Evolutionary conservation across 352 stramenopile species (phyloP).

Genomic region (Phytophthora cactorum): DNA sequence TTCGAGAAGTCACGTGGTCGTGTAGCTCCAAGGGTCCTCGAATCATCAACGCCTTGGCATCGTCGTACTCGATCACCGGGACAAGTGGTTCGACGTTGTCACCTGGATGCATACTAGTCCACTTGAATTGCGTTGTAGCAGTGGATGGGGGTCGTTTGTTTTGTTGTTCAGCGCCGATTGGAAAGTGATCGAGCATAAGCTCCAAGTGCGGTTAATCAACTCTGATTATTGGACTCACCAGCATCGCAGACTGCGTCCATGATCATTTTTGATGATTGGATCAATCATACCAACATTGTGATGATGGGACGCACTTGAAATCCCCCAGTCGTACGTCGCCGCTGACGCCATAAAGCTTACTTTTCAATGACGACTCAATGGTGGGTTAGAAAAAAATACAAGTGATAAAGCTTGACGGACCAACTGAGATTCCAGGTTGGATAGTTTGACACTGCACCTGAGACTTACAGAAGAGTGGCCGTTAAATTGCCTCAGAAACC

Average conservation of each 20-base stretch:
- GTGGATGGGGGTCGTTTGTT: not conserved
- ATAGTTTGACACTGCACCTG: no score
- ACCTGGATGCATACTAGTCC: constrained; percentile 1
- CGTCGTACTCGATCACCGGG: not conserved
- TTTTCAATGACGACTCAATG: no score
- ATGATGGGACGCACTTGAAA: constrained; percentile 1
- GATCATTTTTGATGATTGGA: not conserved
- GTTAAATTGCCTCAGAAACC: no score
- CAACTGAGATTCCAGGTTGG: no score
- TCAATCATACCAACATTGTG: not conserved
- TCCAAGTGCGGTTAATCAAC: not conserved
- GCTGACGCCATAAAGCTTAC: no score
- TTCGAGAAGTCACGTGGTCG: not conserved
- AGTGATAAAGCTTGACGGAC: no score
- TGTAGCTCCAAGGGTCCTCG: not conserved
- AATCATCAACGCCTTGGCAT: constrained; percentile 1
- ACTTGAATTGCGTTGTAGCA: not conserved
- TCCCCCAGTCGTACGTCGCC: not conserved
- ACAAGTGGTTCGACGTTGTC: not conserved
- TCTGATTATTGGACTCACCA: constrained; percentile 1
- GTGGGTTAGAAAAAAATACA: no score
- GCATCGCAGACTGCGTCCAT: not conserved
- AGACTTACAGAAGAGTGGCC: no score
- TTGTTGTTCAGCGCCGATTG: not conserved
- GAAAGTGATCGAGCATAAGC: not conserved